Percentiles rank a stretch among this genome's conserved stretches.
Conservation (phyloP, 2,329 filamentous ascomycete species). For the Diplodia mutila region DNA sequence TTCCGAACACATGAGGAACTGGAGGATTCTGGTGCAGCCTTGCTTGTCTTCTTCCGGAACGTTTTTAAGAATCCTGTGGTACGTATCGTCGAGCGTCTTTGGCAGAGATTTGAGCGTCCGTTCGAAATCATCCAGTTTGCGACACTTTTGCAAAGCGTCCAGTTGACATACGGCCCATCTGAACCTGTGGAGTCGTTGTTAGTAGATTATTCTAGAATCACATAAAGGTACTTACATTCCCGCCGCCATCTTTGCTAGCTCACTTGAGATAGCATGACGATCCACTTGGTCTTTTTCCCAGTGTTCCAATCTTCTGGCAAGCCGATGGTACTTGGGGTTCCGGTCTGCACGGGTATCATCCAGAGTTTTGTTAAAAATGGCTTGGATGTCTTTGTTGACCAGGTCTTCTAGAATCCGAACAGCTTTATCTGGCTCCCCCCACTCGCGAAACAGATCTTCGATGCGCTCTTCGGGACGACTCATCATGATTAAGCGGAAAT, state of each 20-base stretch:
- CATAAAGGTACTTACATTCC: constrained; percentile 33
- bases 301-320: too few relatives aligned
- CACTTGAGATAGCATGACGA: too few relatives aligned
- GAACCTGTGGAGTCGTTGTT: constrained; percentile 32
- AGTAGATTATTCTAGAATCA: not conserved
- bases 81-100: constrained; percentile 35
- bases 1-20: constrained; percentile 34
- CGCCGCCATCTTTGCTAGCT: constrained; percentile 26
- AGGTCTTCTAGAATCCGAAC: too few relatives aligned
- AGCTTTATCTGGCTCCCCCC: too few relatives aligned
- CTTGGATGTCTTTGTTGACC: too few relatives aligned
- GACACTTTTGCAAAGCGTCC: constrained; percentile 31
- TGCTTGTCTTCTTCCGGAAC: constrained; percentile 30
- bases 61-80: constrained; percentile 34
- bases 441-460: too few relatives aligned
- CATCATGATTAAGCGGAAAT: not conserved
- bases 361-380: too few relatives aligned
- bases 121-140: constrained; percentile 30
- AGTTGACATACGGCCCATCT: constrained; percentile 36
- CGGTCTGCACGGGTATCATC: too few relatives aligned
- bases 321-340: too few relatives aligned
- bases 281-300: too few relatives aligned
- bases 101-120: constrained; percentile 33
- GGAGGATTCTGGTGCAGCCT: constrained; percentile 34
- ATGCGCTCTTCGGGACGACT: not conserved